Conservation (phyloP, 2,329 filamentous ascomycete genomes). For the Fusarium mangiferae region DNA sequence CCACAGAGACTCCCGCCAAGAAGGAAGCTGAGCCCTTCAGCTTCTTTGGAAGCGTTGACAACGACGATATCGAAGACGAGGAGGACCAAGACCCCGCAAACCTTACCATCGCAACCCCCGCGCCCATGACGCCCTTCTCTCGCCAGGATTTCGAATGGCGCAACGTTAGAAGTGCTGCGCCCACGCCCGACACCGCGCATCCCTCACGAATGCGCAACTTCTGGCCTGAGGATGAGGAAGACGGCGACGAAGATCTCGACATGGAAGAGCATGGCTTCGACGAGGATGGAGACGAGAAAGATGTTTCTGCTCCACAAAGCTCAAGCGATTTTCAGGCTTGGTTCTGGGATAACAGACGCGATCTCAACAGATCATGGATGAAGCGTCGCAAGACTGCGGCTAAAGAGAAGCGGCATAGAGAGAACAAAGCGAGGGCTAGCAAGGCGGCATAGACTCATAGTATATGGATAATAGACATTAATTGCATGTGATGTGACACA, state of each 20-base stretch:
- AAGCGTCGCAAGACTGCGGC: slow-evolving; percentile 68
- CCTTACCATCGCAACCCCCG: slow-evolving; percentile 51
- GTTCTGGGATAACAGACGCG: slow-evolving; percentile 75
- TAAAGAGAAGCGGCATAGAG: slow-evolving; percentile 74
- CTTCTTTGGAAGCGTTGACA: slow-evolving; percentile 73
- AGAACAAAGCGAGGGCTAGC: slow-evolving; percentile 67
- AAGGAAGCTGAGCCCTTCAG: slow-evolving; percentile 72
- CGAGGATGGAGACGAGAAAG: slow-evolving; percentile 42
- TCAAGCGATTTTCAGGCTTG: slow-evolving; percentile 70
- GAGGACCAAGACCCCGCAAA: slow-evolving; percentile 58
- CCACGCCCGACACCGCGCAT: slow-evolving; percentile 92
- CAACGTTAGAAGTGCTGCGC: slow-evolving; percentile 85
- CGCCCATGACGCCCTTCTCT: slow-evolving; percentile 85
- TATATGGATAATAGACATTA: slow-evolving; percentile 1
- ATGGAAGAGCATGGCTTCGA: slow-evolving; percentile 44
- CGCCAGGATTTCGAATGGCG: slow-evolving; percentile 81
- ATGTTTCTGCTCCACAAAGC: slow-evolving; percentile 34
- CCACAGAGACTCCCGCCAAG: slow-evolving; percentile 48
- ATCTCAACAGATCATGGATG: slow-evolving; percentile 75
- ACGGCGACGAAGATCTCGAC: slow-evolving; percentile 49
- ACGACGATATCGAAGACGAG: slow-evolving; percentile 58
- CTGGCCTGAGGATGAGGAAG: slow-evolving; percentile 57
- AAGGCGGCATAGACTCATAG: slow-evolving; percentile 50
- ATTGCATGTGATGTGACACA: slow-evolving; percentile 9
- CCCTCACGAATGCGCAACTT: slow-evolving; percentile 72